phyloP scores from a whole-genome alignment of 225 moss, liverwort and hornwort genomes.

The Ulota crispa region DNA sequence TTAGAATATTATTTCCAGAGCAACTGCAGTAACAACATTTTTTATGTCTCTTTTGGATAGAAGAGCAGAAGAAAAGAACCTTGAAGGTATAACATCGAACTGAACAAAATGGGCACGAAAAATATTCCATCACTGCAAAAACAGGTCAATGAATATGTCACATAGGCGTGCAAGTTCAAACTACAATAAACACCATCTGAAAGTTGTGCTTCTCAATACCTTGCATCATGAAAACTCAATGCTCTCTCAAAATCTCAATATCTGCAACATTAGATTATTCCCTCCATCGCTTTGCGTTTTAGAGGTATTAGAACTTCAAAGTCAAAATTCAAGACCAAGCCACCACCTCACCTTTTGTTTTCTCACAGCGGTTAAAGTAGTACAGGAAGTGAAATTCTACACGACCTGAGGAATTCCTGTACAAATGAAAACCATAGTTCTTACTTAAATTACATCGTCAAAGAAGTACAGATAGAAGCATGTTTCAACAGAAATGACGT shows the following conservation, averaged over 20 bases:
- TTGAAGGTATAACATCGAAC: constrained; percentile 81
- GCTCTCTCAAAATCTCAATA: constrained; percentile 1
- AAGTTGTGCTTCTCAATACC: neutral
- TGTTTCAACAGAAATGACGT: neutral
- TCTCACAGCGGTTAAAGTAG: constrained; percentile 66
- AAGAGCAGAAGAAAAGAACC: constrained; percentile 41
- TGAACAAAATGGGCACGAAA: constrained; percentile 89
- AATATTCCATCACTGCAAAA: constrained; percentile 79
- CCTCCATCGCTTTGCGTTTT: neutral
- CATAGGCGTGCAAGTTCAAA: neutral
- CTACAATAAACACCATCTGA: neutral
- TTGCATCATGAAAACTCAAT: constrained; percentile 5
- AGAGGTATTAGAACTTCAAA: neutral
- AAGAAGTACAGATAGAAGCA: neutral
- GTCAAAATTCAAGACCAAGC: neutral
- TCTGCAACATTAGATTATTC: neutral
- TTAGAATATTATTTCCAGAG: neutral
- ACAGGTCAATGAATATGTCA: constrained; percentile 2
- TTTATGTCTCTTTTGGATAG: constrained; percentile 4
- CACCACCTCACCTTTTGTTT: constrained; percentile 71
- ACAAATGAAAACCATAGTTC: constrained; percentile 27
- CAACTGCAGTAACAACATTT: neutral
- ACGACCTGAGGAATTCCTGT: constrained; percentile 60
- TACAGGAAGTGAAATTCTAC: constrained; percentile 88
- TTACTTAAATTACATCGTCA: neutral